Conservation (phyloP, 2,329 filamentous ascomycete species). For the Trichoderma simmonsii region DNA sequence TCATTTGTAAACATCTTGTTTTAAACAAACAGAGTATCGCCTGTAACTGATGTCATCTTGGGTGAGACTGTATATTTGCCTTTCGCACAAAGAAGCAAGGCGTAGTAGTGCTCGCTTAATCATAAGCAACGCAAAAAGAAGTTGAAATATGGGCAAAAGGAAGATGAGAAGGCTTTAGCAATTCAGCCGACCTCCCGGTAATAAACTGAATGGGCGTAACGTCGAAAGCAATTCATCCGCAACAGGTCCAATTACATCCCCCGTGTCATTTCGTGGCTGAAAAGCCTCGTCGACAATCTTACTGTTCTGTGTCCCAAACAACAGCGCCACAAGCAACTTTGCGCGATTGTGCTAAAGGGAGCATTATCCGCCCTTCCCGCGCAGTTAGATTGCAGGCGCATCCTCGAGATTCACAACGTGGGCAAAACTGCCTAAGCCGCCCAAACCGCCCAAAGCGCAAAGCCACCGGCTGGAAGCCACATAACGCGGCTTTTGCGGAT, state of each 20-base stretch:
- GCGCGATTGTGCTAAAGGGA: background rate
- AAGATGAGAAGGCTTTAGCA: background rate
- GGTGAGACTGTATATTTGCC: background rate
- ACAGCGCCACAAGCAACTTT: background rate
- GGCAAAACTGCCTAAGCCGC: background rate
- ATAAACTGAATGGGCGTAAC: background rate
- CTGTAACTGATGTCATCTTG: background rate
- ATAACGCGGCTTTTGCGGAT: background rate
- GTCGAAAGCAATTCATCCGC: background rate
- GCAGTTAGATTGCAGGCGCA: background rate
- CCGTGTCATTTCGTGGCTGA: background rate
- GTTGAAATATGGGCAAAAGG: background rate
- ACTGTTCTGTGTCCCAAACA: background rate
- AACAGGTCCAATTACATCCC: background rate
- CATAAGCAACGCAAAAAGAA: background rate
- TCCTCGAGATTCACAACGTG: background rate
- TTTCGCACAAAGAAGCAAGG: background rate
- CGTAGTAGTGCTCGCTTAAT: slow-evolving; percentile 3
- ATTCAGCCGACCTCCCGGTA: background rate
- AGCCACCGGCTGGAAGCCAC: background rate
- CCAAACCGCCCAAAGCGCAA: background rate
- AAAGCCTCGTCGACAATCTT: background rate
- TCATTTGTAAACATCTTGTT: no score
- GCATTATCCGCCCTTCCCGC: background rate
- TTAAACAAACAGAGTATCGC: background rate